Base-by-base conservation (phyloP, 176 grass and related monocot genomes). In the Saccharum spontaneum region DNA sequence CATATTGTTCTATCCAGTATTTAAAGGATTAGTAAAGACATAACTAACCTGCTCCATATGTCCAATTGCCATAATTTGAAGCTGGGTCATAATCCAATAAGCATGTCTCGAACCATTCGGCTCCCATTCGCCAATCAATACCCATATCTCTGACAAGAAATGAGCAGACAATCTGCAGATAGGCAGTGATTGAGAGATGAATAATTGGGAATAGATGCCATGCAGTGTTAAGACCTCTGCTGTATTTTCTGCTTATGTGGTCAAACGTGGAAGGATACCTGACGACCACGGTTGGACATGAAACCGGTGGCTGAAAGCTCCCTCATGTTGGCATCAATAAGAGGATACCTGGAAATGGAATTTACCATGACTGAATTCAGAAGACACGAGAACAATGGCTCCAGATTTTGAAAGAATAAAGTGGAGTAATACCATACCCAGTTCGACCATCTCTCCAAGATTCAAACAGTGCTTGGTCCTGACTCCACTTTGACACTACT, bases 41-140 rank as follows among this genome's bases (percentile, higher is more conserved):
- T 34, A 1, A 79, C 81, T 46, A 46, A 95, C 96, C 96, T 83
- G 96, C 91, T 86, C 96, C 93, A 77, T 98, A 95, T 79, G 96
- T 98, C 93, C 96, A 98, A 30, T 95, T 98, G 20, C 96, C 96
- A 84, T 98, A 98, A 81, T 95, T 98, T 0, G 96, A 98, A 77
- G 96, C 91, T 1, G 91, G 96, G 67, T 95, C 93, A 73, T 98
- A 95, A 90, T 98, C 95, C 43, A 98, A 54, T 28, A 98, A 81
- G 82, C 92, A 93, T 57, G 93, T 94, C 68, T 95, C 96, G 1
- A 98, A 98, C 93, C 93, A 98, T 78, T 95, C 96, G 39, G 93
- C 96, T 81, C 93, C 93, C 84, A 98, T 92, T 87, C 91, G 88
- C 93, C 96, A 98, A 44, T 95, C 93, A 3, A 98, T 82, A 44